Conservation (phyloP, 2,329 filamentous ascomycete species). For the Paracoccidioides brasiliensis region DNA sequence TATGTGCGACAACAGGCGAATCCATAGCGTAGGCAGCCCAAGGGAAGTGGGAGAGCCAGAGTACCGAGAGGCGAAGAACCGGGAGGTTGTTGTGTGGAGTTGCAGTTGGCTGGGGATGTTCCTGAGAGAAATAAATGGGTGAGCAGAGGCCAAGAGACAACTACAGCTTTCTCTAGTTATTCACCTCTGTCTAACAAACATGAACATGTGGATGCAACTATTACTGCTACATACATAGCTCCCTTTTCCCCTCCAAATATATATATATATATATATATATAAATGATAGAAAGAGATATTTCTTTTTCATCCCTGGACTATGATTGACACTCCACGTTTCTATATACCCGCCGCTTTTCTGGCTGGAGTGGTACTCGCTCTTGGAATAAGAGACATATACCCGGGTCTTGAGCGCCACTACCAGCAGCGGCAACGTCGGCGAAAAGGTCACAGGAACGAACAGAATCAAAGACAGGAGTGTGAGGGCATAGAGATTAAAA, state of each 20-base stretch:
- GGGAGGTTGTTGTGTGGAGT: slow-evolving; percentile 11
- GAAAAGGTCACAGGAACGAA: neutral
- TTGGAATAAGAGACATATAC: slow-evolving; percentile 67
- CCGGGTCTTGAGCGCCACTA: slow-evolving; percentile 58
- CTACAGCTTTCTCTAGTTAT: slow-evolving; percentile 1
- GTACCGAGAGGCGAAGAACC: slow-evolving; percentile 11
- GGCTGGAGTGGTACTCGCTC: slow-evolving; percentile 60
- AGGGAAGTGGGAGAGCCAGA: slow-evolving; percentile 6
- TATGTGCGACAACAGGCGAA: slow-evolving; percentile 59
- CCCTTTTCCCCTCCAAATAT: neutral
- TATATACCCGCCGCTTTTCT: slow-evolving; percentile 48
- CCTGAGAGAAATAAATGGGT: slow-evolving; percentile 3
- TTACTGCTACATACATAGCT: neutral
- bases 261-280: neutral
- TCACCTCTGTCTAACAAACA: neutral
- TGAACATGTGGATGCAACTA: too few species aligned
- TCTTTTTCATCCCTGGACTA: slow-evolving; percentile 8
- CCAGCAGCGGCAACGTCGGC: slow-evolving; percentile 37
- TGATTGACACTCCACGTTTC: slow-evolving; percentile 22
- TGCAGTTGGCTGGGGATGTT: slow-evolving; percentile 5
- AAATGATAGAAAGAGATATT: neutral
- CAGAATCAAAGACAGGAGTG: neutral
- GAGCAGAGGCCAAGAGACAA: slow-evolving; percentile 12
- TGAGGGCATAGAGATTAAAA: slow-evolving; percentile 32
- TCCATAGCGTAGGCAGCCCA: slow-evolving; percentile 48